Percentiles rank a stretch among this genome's conserved stretches.
phyloP scores from a whole-genome alignment of 2,329 filamentous ascomycete species.

The Zarea fungicola region DNA sequence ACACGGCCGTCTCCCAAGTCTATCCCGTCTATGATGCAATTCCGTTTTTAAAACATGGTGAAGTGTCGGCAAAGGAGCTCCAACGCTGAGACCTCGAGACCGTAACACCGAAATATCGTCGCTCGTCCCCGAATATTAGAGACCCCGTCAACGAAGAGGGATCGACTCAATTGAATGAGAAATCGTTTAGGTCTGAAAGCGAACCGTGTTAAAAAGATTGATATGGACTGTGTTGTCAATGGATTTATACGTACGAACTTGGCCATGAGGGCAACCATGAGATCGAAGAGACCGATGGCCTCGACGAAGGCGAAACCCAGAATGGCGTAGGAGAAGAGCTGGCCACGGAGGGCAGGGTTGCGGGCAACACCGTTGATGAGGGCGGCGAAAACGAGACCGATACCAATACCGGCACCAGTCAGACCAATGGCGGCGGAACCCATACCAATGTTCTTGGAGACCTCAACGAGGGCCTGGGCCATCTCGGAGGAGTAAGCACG shows the following conservation, averaged over 20 bases:
- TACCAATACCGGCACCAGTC: constrained; percentile 89
- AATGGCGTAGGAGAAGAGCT: constrained; percentile 94
- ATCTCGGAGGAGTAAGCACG: constrained; percentile 85
- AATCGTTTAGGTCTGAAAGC: constrained; percentile 35
- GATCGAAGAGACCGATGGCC: constrained; percentile 83
- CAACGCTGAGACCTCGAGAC: constrained; percentile 4
- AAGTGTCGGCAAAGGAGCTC: constrained; percentile 8
- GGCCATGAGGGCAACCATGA: constrained; percentile 92
- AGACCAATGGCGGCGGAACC: constrained; percentile 87
- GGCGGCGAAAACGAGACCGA: constrained; percentile 88
- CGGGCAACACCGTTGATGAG: constrained; percentile 85
- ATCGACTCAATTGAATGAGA: constrained; percentile 17
- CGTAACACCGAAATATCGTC: constrained; percentile 13
- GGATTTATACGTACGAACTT: constrained; percentile 62
- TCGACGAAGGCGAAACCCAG: constrained; percentile 93
- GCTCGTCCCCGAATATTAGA: constrained; percentile 14
- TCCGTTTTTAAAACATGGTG: constrained; percentile 14
- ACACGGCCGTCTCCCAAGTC: constrained; percentile 21
- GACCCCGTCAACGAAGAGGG: constrained; percentile 14
- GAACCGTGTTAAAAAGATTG: neutral
- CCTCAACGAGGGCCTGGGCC: constrained; percentile 81
- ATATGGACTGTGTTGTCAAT: neutral
- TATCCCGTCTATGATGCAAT: constrained; percentile 15
- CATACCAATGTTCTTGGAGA: constrained; percentile 88
- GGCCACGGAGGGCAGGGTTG: constrained; percentile 90